Conservation (phyloP, 2,329 filamentous ascomycete genomes). For the Penicillium glabrum region DNA sequence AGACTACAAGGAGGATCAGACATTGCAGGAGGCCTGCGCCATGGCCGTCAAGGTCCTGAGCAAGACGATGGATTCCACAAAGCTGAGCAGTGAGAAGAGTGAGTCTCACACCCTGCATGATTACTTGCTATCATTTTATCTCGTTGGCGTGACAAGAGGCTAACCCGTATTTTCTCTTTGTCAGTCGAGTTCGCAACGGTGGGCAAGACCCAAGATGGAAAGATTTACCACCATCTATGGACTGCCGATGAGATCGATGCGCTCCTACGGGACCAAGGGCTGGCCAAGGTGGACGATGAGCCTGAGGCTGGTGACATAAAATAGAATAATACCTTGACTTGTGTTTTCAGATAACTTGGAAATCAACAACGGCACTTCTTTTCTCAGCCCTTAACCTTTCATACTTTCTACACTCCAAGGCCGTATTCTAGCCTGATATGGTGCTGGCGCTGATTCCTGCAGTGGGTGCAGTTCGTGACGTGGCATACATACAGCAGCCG, state of each 20-base stretch:
- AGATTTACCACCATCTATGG: constrained; percentile 98
- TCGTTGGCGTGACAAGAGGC: neutral
- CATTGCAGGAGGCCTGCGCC: constrained; percentile 91
- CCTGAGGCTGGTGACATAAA: constrained; percentile 56
- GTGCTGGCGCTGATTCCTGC: constrained; percentile 20
- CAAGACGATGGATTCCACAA: constrained; percentile 99
- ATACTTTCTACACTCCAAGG: neutral
- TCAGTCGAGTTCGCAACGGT: constrained; percentile 97
- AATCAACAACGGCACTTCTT: constrained; percentile 29
- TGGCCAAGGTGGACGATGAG: constrained; percentile 78
- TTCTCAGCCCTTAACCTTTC: constrained; percentile 13
- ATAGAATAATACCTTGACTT: constrained; percentile 30
- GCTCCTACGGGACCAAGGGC: constrained; percentile 89
- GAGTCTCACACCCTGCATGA: constrained; percentile 41
- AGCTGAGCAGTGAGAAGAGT: constrained; percentile 99
- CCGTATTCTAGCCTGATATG: neutral
- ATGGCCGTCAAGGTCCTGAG: constrained; percentile 98
- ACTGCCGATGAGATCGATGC: constrained; percentile 93
- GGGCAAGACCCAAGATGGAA: constrained; percentile 89
- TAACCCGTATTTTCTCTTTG: constrained; percentile 14
- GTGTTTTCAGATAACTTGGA: constrained; percentile 24
- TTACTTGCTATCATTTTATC: neutral
- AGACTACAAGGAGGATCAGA: constrained; percentile 98
- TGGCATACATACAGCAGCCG: constrained; percentile 30
- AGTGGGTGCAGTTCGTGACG: constrained; percentile 32